Conservation (phyloP, 805 yeast species). For the Candida xyloterini region DNA sequence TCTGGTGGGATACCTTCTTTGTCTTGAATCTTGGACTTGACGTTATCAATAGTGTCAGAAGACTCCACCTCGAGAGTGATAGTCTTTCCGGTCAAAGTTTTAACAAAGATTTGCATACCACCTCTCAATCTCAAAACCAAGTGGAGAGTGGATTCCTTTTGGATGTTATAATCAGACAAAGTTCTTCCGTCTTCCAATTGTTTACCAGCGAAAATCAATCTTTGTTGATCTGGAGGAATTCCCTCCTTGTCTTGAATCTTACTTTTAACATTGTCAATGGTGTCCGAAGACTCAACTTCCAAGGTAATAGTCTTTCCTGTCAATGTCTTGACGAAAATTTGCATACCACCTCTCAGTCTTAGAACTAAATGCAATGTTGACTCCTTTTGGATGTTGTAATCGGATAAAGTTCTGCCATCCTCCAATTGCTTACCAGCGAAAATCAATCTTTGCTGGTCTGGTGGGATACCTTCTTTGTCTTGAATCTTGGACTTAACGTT, state of each 20-base stretch:
- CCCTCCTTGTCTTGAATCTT: conserved; percentile 44
- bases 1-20: conserved; percentile 44
- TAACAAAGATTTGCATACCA: conserved; percentile 85
- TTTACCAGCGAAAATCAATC: conserved; percentile 43
- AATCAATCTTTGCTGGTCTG: conserved; percentile 41
- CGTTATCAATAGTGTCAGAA: conserved; percentile 44
- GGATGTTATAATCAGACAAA: conserved; percentile 70
- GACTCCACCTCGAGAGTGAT: conserved; percentile 64
- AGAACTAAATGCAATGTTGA: conserved; percentile 37
- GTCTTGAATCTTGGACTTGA: conserved; percentile 42
- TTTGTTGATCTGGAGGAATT: conserved; percentile 42
- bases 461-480: conserved; percentile 43
- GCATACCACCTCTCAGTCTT: conserved; percentile 60
- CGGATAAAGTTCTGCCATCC: conserved; percentile 88
- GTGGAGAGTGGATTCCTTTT: conserved; percentile 40
- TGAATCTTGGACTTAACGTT: conserved; percentile 42
- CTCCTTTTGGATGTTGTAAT: conserved; percentile 53
- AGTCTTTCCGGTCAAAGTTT: conserved; percentile 88
- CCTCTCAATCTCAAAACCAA: conserved; percentile 39
- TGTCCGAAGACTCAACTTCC: conserved; percentile 50
- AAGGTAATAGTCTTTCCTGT: conserved; percentile 86
- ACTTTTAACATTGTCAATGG: conserved; percentile 42
- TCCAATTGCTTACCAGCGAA: conserved; percentile 45
- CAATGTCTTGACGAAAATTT: conserved; percentile 84
- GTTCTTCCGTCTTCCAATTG: conserved; percentile 74